Evolutionary conservation across 2,329 filamentous ascomycete species (phyloP).

Genomic region (Diaporthe velutina): DNA sequence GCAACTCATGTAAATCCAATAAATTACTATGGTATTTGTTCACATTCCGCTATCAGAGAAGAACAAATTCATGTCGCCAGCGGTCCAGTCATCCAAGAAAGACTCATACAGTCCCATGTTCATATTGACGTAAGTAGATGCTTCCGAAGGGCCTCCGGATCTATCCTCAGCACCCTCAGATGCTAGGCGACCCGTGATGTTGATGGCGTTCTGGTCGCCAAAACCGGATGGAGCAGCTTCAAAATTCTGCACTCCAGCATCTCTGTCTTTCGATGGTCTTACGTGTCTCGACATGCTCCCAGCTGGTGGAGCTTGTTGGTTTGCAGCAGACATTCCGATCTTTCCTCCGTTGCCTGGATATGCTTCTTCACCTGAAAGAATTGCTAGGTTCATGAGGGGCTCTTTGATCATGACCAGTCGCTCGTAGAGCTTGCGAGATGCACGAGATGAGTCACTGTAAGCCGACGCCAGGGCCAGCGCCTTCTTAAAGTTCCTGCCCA

Average conservation of each 20-base stretch:
- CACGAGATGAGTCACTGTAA: background rate
- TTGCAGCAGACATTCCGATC: background rate
- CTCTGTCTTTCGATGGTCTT: too few species aligned
- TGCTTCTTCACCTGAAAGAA: background rate
- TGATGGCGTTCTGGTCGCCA: background rate
- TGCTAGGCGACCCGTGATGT: background rate
- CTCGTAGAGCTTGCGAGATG: background rate
- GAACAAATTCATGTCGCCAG: background rate
- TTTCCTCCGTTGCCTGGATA: background rate
- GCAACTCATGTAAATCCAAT: too few species aligned
- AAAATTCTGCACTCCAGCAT: too few species aligned
- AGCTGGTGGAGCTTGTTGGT: too few species aligned
- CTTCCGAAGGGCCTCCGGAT: background rate
- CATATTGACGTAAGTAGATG: background rate
- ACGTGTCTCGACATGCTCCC: too few species aligned
- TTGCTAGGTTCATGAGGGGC: background rate
- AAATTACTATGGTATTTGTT: too few species aligned
- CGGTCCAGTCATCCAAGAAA: background rate
- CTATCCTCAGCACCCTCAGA: background rate
- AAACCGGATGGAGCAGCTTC: too few species aligned
- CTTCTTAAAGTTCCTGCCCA: background rate
- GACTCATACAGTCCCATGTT: background rate
- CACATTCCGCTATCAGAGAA: background rate
- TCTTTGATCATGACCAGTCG: background rate
- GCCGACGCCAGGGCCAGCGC: background rate